Evolutionary conservation across 2,329 filamentous ascomycete genomes (phyloP).

Genomic region (Rutstroemia sp.): DNA sequence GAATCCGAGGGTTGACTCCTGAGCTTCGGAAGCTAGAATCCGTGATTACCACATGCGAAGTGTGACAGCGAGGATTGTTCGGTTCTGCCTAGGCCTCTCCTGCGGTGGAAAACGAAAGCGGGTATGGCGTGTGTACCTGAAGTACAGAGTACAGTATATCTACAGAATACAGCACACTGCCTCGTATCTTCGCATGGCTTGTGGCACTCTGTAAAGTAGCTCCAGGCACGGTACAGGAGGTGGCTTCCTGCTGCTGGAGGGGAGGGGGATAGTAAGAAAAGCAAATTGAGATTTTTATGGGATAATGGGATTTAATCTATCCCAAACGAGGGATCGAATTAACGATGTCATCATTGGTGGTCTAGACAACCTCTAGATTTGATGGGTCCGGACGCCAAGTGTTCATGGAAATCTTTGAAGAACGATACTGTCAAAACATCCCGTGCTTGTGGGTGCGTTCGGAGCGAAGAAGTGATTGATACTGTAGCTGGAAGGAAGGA

Average conservation of each 20-base stretch:
- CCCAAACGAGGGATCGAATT: neutral
- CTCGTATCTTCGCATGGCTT: neutral
- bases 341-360: neutral
- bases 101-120: too few species aligned
- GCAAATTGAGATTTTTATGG: neutral
- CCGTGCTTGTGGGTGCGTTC: too few species aligned
- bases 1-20: too few species aligned
- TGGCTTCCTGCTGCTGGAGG: neutral
- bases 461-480: too few species aligned
- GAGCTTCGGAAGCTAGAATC: too few species aligned
- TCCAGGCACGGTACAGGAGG: conserved; percentile 5
- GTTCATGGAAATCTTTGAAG: neutral
- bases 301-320: neutral
- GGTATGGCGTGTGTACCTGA: too few species aligned
- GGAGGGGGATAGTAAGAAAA: neutral
- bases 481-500: too few species aligned
- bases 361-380: neutral
- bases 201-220: neutral
- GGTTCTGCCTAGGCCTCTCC: too few species aligned
- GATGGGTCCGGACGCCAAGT: neutral
- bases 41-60: too few species aligned
- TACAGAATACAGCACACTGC: neutral
- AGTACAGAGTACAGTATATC: too few species aligned
- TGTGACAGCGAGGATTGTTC: too few species aligned
- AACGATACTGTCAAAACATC: too few species aligned